Conservation (phyloP, 2,329 filamentous ascomycete genomes). For the Diplocarpon mali region DNA sequence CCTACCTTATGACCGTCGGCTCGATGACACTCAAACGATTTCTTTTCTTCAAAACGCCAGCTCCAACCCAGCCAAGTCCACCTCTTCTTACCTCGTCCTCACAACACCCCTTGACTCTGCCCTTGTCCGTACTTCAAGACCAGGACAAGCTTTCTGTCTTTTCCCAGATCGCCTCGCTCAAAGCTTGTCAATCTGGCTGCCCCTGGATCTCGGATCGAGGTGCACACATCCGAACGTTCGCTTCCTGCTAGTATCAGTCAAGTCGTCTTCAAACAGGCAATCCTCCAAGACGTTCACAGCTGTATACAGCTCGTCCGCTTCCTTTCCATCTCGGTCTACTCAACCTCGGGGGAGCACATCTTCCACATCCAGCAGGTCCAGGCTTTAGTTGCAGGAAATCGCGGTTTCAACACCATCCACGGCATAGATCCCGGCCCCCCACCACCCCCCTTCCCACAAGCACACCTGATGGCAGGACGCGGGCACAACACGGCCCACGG, state of each 20-base stretch:
- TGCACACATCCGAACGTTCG: constrained; percentile 4
- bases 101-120: too few species aligned
- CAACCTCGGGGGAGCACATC: constrained; percentile 8
- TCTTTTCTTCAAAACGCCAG: neutral
- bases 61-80: neutral
- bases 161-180: neutral
- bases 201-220: constrained; percentile 1
- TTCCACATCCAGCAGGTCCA: constrained; percentile 11
- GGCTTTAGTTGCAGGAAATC: constrained; percentile 14
- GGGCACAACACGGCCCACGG: constrained; percentile 23
- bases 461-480: neutral
- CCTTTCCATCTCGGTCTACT: constrained; percentile 13
- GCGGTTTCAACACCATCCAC: constrained; percentile 21
- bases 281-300: constrained; percentile 9
- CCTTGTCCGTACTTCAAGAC: too few species aligned
- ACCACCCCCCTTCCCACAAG: constrained; percentile 11
- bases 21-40: neutral
- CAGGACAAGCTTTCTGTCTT: neutral
- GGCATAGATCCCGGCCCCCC: constrained; percentile 20
- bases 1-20: too few species aligned
- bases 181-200: constrained; percentile 13
- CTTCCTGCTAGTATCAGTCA: constrained; percentile 10
- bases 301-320: constrained; percentile 11
- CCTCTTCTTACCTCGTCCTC: too few species aligned
- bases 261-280: constrained; percentile 12